Evolutionary conservation across 129 eudicot species (phyloP), one percentile per base, ranked within the genome.

Genomic region (Centella asiatica): DNA sequence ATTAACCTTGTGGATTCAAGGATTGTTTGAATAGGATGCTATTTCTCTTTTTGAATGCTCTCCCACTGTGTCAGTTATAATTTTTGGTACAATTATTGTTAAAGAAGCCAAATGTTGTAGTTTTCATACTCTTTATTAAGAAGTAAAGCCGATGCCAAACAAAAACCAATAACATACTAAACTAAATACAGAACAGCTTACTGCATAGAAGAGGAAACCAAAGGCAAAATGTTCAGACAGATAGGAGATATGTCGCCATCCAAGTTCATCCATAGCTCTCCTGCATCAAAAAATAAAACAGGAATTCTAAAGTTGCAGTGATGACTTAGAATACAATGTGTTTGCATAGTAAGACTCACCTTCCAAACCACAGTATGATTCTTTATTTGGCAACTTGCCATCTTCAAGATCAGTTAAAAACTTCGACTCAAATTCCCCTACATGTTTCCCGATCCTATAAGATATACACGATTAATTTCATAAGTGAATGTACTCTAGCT

Each of bases 241-340:
- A 87, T 67, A 46, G 95, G 95, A 78, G 95, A 87, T 65, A 87
- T 78, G 67, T 78, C 89, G 56, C 95, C 95, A 76, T 87, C 93
- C 74, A 87, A 71, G 71, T 87, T 87, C 95, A 87, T 87, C 95
- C 95, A 87, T 62, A 81, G 72, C 72, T 87, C 88, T 40, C 95
- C 95, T 87, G 74, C 78, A 72, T n/a, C 23, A 28, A 56, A 47
- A 4, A 54, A 67, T 65, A 23, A 13, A 20, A 8, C 6, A 57
- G 25, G 9, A 61, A 62, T 40, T 36, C 65, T 31, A 31, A 24
- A 50, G 65, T 46, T 44, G 45, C 72, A 45, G 53, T 24, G 19
- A 47, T 44, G 14, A 71, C 60, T 20, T 60, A 48, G 13, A 5
- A 60, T 51, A 52, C 33, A 6, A 31, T 33, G 12, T 11, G 18